phyloP scores from a whole-genome alignment of 2,329 filamentous ascomycete species.

The Colletotrichum liriopes region DNA sequence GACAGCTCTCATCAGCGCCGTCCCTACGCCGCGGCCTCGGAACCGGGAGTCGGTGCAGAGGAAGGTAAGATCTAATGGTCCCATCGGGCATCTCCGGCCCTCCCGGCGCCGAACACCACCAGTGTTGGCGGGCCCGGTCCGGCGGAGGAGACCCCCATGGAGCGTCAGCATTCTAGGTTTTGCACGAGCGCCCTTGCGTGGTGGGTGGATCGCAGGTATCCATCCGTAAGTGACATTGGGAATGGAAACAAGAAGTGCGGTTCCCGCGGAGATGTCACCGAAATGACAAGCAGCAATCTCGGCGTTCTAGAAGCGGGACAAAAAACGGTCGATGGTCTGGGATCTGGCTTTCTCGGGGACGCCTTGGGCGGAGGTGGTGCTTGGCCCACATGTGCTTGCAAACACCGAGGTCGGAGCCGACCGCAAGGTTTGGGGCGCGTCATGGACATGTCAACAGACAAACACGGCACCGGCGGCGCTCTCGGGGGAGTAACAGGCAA shows the following conservation, averaged over 20 bases:
- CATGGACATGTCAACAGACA: background rate
- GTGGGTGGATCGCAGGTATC: background rate
- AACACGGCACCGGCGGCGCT: slow-evolving; percentile 1
- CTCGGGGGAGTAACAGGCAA: background rate
- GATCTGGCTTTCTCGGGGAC: background rate
- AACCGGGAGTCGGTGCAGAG: slow-evolving; percentile 56
- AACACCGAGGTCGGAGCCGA: slow-evolving; percentile 9
- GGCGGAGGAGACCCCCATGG: slow-evolving; percentile 13
- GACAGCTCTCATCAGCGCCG: slow-evolving; percentile 52
- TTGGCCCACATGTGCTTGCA: background rate
- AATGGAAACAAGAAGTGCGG: slow-evolving; percentile 9
- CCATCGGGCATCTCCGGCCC: slow-evolving; percentile 13
- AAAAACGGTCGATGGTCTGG: slow-evolving; percentile 8
- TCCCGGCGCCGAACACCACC: background rate
- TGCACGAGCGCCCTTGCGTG: background rate
- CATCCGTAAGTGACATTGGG: background rate
- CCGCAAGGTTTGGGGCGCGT: background rate
- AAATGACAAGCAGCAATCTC: slow-evolving; percentile 2
- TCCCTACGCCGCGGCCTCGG: slow-evolving; percentile 55
- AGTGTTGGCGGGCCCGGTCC: slow-evolving; percentile 8
- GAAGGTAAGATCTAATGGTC: slow-evolving; percentile 55
- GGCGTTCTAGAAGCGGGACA: slow-evolving; percentile 4
- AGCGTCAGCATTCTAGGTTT: slow-evolving; percentile 7
- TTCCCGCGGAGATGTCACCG: slow-evolving; percentile 27
- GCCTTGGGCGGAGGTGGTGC: background rate